Evolutionary conservation across 108 stramenopile species (phyloP).

Genomic region (Cyclostephanos tholiformis): DNA sequence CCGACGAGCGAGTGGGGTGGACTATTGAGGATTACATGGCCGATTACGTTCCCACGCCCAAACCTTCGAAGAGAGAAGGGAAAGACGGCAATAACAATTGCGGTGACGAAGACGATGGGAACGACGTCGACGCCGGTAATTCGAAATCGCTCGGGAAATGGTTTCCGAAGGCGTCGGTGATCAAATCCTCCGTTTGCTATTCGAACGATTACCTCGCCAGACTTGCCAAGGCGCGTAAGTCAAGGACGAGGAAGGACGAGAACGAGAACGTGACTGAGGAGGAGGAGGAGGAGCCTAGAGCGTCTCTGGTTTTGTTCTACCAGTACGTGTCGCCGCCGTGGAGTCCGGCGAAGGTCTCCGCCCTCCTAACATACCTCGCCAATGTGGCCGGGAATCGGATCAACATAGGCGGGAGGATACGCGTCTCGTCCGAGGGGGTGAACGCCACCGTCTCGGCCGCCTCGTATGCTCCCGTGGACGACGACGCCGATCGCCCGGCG

Average conservation of each 20-base stretch:
- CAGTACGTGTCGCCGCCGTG: conserved; percentile 74
- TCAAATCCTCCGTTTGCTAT: conserved; percentile 69
- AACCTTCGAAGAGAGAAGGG: not conserved
- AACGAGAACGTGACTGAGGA: conserved; percentile 9
- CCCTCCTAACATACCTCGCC: conserved; percentile 60
- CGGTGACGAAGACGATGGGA: not conserved
- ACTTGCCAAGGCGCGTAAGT: conserved; percentile 4
- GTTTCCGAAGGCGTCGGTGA: conserved; percentile 81
- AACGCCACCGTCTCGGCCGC: conserved; percentile 74
- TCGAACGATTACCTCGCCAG: conserved; percentile 53
- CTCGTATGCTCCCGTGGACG: too few relatives aligned
- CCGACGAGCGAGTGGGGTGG: not conserved
- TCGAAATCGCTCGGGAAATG: conserved; percentile 72
- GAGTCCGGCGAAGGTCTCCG: conserved; percentile 51
- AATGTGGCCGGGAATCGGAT: conserved; percentile 53
- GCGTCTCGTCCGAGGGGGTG: conserved; percentile 83
- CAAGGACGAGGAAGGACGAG: conserved; percentile 11
- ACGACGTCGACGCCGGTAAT: conserved; percentile 4
- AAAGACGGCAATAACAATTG: not conserved
- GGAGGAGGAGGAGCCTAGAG: conserved; percentile 45
- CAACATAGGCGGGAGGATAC: conserved; percentile 76
- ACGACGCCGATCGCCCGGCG: not conserved
- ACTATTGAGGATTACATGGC: conserved; percentile 6
- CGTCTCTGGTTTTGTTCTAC: conserved; percentile 80
- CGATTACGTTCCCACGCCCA: not conserved